Percentiles rank a stretch among this genome's conserved stretches.
These are phyloP conservation scores for Pestalotiopsis sp. DNA, from an alignment of 2,329 filamentous ascomycete species.

Conservation along the genomic window DNA sequence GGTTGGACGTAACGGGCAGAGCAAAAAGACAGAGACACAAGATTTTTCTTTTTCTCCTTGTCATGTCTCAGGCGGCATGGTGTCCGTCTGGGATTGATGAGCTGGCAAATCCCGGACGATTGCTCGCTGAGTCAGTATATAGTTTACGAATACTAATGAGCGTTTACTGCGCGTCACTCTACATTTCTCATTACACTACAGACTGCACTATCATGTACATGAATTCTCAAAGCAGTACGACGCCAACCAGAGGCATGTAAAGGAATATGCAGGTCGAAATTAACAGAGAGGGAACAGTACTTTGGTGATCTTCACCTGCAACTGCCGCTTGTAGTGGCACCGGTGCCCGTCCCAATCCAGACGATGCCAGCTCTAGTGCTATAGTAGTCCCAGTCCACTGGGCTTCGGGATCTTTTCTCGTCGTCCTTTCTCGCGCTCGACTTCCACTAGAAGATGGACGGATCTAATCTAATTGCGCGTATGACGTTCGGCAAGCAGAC, in stretches of 20 bases:
- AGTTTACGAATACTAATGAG: too few relatives aligned
- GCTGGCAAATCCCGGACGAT: too few relatives aligned
- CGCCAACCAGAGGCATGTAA: not conserved
- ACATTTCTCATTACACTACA: too few relatives aligned
- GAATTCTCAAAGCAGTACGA: not conserved
- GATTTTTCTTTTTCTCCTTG: too few relatives aligned
- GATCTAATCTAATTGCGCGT: not conserved
- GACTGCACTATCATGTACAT: not conserved
- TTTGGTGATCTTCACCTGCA: not conserved
- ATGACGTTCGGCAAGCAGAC: not conserved
- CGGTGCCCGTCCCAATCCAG: not conserved
- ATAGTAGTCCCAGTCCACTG: not conserved
- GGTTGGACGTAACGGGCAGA: too few relatives aligned
- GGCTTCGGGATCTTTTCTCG: not conserved
- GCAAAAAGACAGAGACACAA: too few relatives aligned
- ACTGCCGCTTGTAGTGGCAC: not conserved
- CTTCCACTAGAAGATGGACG: not conserved
- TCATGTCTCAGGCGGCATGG: too few relatives aligned
- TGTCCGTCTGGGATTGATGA: too few relatives aligned
- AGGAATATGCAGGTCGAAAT: not conserved
- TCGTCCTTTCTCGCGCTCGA: not conserved
- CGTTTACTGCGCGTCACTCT: too few relatives aligned
- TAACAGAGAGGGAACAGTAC: not conserved
- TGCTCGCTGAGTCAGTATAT: too few relatives aligned
- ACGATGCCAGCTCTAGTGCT: not conserved